phyloP scores from a whole-genome alignment of 176 grass and related monocot species.

The Aegilops tauschii region DNA sequence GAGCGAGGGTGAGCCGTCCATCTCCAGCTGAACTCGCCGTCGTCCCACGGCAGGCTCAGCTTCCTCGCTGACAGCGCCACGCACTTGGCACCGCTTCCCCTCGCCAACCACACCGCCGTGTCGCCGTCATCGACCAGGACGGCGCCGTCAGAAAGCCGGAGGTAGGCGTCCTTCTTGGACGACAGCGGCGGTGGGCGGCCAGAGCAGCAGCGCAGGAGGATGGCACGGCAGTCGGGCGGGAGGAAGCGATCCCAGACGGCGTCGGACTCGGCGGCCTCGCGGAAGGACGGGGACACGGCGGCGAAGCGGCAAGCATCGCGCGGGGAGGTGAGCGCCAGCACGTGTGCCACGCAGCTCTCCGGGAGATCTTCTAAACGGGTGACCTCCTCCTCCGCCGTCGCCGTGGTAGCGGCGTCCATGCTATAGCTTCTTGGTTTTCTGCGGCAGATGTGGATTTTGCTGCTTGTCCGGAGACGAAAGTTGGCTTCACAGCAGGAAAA shows the following conservation, averaged over 20 bases:
- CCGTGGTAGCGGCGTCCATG: background rate
- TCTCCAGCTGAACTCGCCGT: constrained; percentile 50
- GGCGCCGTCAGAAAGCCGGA: constrained; percentile 27
- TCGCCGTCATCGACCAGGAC: background rate
- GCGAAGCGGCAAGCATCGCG: constrained; percentile 30
- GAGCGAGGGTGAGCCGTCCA: constrained; percentile 23
- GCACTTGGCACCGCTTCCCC: constrained; percentile 35
- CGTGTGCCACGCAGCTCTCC: constrained; percentile 32
- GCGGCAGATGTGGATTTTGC: background rate
- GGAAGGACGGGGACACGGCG: constrained; percentile 39
- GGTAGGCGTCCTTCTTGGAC: constrained; percentile 31
- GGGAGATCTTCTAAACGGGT: constrained; percentile 33
- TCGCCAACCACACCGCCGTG: constrained; percentile 33
- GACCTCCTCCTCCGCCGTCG: background rate
- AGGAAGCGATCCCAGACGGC: constrained; percentile 39
- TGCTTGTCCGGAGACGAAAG: background rate
- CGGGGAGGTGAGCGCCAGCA: constrained; percentile 43
- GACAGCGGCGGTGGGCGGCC: background rate
- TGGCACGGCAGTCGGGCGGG: constrained; percentile 7
- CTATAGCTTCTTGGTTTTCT: background rate
- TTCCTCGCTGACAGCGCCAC: constrained; percentile 14
- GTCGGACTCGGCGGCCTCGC: constrained; percentile 38
- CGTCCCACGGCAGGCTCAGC: constrained; percentile 50
- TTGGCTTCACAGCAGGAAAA: background rate
- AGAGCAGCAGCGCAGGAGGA: background rate